Evolutionary conservation across 2,329 filamentous ascomycete genomes (phyloP), one percentile per base, ranked within the genome.

Genomic region (Fusarium coicis): DNA sequence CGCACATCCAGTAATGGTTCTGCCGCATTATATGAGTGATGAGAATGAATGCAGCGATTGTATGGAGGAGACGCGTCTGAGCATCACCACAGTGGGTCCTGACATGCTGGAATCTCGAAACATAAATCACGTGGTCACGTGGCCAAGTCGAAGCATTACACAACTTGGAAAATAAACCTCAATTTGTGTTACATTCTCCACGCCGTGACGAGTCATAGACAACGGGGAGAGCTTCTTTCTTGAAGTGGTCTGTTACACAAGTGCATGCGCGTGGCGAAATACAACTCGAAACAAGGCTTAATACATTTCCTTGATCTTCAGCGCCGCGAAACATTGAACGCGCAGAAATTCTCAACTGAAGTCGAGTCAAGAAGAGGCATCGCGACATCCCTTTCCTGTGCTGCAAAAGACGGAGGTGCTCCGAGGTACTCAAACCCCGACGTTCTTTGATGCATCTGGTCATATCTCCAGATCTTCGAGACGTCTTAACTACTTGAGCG

Each of bases 371-470:
- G 23, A 44, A 26, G 16, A 44, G 26, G 16, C 42, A 19, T 23
- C 16, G 5, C n/a, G 12, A 4, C 0, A 26, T 9, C 7, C 10
- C 2, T 19, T 26, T 44, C 4, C 7, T 44, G 12, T 3, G 3
- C 42, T 5, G n/a, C 8, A 26, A 42, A 18, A 18, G 15, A 44
- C 16, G 5, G 9, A 14, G 12, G 30, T 12, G 11, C 30, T 32
- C 30, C 5, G 30, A 32, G 30, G 30, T 14, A 14, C 30, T 32
- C 30, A 32, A 32, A 32, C 11, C 12, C 4, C 30, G 30, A 11
- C 11, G 30, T 5, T 14, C 1, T 32, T 32, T 4, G 30, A 32
- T 32, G 30, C 4, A 32, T 14, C 30, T 11, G 2, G 11, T 32
- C 30, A 32, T 32, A 32, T 32, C 30, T 32, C 30, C 30, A 32